Conservation (phyloP, 306 rosid species). For the Cucumis cinereus region DNA sequence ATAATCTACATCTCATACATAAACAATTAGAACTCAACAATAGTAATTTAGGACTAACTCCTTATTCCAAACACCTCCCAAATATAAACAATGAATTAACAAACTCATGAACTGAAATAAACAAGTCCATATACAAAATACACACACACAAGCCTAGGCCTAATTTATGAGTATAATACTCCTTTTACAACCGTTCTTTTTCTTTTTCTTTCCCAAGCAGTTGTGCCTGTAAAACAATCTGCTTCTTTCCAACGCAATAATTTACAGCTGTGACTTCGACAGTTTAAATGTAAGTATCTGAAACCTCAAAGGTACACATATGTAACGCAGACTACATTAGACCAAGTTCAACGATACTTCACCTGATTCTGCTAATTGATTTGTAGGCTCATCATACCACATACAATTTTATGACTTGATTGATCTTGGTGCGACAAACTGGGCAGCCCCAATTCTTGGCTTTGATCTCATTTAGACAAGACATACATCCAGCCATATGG, state of each 20-base stretch:
- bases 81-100: neutral
- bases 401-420: conserved; percentile 61
- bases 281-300: neutral
- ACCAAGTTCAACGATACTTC: neutral
- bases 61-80: too few relatives aligned
- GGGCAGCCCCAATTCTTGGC: conserved; percentile 97
- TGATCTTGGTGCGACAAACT: conserved; percentile 78
- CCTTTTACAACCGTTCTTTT: neutral
- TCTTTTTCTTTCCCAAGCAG: neutral
- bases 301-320: too few relatives aligned
- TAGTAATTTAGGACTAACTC: too few relatives aligned
- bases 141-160: neutral
- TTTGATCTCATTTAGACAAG: conserved; percentile 77
- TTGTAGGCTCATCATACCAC: conserved; percentile 45
- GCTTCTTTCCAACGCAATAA: neutral
- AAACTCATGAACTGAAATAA: neutral
- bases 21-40: too few relatives aligned
- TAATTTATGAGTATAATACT: neutral
- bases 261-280: neutral
- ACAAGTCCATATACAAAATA: neutral
- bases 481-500: conserved; percentile 96
- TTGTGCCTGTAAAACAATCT: neutral
- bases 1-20: too few relatives aligned
- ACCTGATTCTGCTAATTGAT: neutral
- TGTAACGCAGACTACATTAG: neutral